Evolutionary conservation across 169 alveolate genomes (phyloP).

Genomic region (Plasmodium relictum): DNA sequence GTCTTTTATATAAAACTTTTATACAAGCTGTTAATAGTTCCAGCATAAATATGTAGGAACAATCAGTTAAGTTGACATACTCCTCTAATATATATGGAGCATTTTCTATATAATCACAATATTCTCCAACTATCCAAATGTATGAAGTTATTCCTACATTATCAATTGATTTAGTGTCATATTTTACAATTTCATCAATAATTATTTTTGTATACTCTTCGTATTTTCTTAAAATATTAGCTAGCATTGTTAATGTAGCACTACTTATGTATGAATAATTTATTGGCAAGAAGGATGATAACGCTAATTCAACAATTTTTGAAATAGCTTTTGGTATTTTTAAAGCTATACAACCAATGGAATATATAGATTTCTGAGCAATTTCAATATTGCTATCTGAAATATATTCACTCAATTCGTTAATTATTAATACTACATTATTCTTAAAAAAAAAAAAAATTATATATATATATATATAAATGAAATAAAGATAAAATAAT

Average conservation of each 20-base stretch:
- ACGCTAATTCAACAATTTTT: conserved; percentile 86
- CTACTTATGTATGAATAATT: conserved; percentile 84
- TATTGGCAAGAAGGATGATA: conserved; percentile 81
- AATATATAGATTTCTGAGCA: conserved; percentile 92
- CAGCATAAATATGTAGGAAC: conserved; percentile 81
- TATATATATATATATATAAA: neutral
- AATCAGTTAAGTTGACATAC: conserved; percentile 84
- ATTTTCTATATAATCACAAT: conserved; percentile 84
- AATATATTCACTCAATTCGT: conserved; percentile 95
- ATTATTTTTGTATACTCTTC: conserved; percentile 86
- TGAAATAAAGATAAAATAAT: neutral
- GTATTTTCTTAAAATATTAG: conserved; percentile 89
- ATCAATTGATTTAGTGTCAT: conserved; percentile 69
- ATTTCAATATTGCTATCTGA: conserved; percentile 94
- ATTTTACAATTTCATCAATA: conserved; percentile 78
- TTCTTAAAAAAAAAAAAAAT: conserved; percentile 64
- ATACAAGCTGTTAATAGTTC: conserved; percentile 91
- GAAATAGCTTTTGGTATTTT: conserved; percentile 89
- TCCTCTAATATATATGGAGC: conserved; percentile 88
- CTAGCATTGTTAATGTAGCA: conserved; percentile 89
- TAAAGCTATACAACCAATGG: conserved; percentile 93
- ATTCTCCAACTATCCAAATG: conserved; percentile 85
- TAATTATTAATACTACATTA: conserved; percentile 89
- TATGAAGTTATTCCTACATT: conserved; percentile 75
- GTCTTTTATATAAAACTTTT: conserved; percentile 93